Evolutionary conservation across 768 basidiomycete genomes (phyloP), one percentile per base, ranked within the genome.

Genomic region (Panaeolus papilionaceus): DNA sequence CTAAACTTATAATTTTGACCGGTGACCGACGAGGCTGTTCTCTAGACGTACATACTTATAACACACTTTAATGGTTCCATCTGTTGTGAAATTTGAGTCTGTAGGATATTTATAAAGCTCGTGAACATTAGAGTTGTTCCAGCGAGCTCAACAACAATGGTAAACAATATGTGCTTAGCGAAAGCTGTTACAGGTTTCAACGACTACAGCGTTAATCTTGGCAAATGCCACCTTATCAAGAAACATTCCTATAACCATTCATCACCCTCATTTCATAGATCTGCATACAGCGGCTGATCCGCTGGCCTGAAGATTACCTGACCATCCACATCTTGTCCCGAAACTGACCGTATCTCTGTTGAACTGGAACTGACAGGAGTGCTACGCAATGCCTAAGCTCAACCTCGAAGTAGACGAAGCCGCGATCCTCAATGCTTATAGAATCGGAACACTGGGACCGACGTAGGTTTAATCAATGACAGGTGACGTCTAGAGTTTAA

Each of bases 371-470:
- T 28, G 26, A 51, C 14, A 51, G 26, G 8, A 26, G 49, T 51
- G 44, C 63, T 28, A 64, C 64, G 70, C 62, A 42, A 90, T 90
- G 88, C 85, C 86, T 37, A 87, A 84, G 71, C 81, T 89, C 66
- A 90, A 88, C 74, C 85, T 93, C 71, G 84, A 89, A 61, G 83
- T 90, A 33, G 94, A 96, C 77, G 94, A 96, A 76, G 92, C 88
- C 9, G 79, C 91, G 11, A 79, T 99, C 47, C 87, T 99, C 67
- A 95, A 95, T 79, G 86, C 93, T 2, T 99, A 99, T 75, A 91
- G 90, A 68, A 86, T 99, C 54, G 90, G 91, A 12, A 89, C 88
- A 23, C 81, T 95, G 47, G 81, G 86, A 44, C 96, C 96, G 40
- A 88, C 83, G 93, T 94, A 84, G 72, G 82, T 69, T 33, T 64